Evolutionary conservation across 176 grass and related monocot species (phyloP).

Genomic region (Thinopyrum elongatum): DNA sequence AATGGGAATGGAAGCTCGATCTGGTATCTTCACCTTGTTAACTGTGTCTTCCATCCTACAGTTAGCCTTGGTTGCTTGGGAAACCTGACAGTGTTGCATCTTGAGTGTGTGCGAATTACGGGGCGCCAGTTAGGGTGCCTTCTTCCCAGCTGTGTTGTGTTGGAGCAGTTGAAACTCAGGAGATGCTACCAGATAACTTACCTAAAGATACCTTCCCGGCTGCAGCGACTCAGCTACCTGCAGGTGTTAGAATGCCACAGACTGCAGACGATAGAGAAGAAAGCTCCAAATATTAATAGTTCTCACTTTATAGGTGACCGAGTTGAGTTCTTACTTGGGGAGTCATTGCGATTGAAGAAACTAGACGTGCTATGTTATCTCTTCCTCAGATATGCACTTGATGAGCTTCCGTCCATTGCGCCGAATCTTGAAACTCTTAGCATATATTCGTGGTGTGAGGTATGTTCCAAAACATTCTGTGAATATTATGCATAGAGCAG

Average conservation of each 20-base stretch:
- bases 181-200: background rate
- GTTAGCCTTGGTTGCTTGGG: background rate
- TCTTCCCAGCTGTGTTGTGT: background rate
- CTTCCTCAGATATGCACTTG: background rate
- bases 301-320: background rate
- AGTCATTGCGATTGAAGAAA: background rate
- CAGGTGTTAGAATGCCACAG: background rate
- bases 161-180: background rate
- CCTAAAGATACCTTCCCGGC: background rate
- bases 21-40: background rate
- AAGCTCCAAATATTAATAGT: background rate
- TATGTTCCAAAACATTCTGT: background rate
- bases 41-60: background rate
- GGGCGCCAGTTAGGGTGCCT: background rate
- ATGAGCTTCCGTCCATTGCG: background rate
- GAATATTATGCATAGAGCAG: no score
- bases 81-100: background rate
- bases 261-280: background rate
- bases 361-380: background rate
- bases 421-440: background rate
- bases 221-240: background rate
- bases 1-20: background rate
- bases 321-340: background rate
- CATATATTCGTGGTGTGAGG: background rate
- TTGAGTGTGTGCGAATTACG: background rate